Evolutionary conservation across 2,329 filamentous ascomycete genomes (phyloP), one percentile per base, ranked within the genome.

Genomic region (Tolypocladium guangdongense): DNA sequence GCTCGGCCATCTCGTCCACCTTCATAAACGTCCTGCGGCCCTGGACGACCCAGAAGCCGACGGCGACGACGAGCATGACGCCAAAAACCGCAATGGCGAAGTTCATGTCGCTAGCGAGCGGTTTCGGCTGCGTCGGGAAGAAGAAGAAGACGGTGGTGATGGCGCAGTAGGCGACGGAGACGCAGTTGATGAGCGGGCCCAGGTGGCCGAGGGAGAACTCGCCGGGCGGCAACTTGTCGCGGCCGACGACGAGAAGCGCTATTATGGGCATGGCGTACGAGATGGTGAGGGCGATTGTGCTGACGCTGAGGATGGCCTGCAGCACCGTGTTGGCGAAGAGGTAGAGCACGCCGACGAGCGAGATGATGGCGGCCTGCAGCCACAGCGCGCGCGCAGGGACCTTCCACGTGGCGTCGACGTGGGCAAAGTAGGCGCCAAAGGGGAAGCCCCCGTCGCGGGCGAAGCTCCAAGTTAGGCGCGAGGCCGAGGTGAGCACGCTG

Each of bases 81-180:
- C 75, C 78, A 58, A 81, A 80, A 1, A 80, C 77, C 1, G 74
- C 78, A 58, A 80, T 79, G 7, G 78, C 78, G 59, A 74, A 81
- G 62, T 81, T 81, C 78, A 80, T 80, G 55, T 80, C 75, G n/a
- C 65, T 64, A 0, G 67, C 61, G 0, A 69, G 56, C 0, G 78
- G 77, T 54, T 71, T 71, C 0, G 77, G 78, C 0, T 54, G 55
- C 0, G 64, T 63, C 0, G 77, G 77, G 58, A 80, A 80, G 60
- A 80, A 76, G 70, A 80, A 80, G 63, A 80, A 79, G 30, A 80
- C 68, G 0, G 75, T 77, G 1, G 76, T 79, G 52, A 80, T 62
- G 50, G 63, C 63, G 59, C 77, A 80, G 63, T 80, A 80, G 12
- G 78, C 58, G 35, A 80, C 64, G 3, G 75, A 77, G 36, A 78